Evolutionary conservation across 2,329 filamentous ascomycete genomes (phyloP).

Genomic region (Magnaporthiopsis incrustans): DNA sequence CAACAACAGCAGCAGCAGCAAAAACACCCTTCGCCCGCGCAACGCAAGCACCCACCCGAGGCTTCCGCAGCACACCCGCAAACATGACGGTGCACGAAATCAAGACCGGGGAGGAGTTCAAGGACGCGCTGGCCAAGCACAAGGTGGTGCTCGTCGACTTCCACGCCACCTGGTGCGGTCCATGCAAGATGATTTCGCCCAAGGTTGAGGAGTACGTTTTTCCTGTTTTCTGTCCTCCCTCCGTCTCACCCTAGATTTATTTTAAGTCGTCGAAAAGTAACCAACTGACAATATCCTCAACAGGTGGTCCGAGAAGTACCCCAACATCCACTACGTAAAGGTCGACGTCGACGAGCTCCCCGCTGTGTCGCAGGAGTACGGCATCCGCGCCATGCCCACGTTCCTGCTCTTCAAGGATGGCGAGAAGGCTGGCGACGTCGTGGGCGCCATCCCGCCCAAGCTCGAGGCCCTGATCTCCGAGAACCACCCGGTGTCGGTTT

Average conservation of each 20-base stretch:
- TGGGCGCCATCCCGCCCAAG: constrained; percentile 72
- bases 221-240: not conserved
- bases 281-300: not conserved
- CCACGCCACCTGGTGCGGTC: constrained; percentile 87
- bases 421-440: constrained; percentile 61
- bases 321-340: constrained; percentile 67
- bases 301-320: constrained; percentile 47
- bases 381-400: constrained; percentile 86
- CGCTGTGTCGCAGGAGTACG: constrained; percentile 67
- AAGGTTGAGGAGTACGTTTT: constrained; percentile 54
- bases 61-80: constrained; percentile 29
- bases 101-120: constrained; percentile 20
- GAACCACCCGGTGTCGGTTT: constrained; percentile 10
- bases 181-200: constrained; percentile 86
- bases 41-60: not conserved
- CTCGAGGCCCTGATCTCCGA: constrained; percentile 40
- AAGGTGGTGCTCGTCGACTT: constrained; percentile 70
- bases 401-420: constrained; percentile 80
- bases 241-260: not conserved
- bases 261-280: no score
- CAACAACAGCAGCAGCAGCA: no score
- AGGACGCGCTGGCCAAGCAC: constrained; percentile 28
- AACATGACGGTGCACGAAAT: constrained; percentile 36
- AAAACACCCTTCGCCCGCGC: not conserved
- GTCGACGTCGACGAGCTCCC: constrained; percentile 80